Evolutionary conservation across 1,139 yeast species (phyloP).

Genomic region (Geotrichum phurueaensis): DNA sequence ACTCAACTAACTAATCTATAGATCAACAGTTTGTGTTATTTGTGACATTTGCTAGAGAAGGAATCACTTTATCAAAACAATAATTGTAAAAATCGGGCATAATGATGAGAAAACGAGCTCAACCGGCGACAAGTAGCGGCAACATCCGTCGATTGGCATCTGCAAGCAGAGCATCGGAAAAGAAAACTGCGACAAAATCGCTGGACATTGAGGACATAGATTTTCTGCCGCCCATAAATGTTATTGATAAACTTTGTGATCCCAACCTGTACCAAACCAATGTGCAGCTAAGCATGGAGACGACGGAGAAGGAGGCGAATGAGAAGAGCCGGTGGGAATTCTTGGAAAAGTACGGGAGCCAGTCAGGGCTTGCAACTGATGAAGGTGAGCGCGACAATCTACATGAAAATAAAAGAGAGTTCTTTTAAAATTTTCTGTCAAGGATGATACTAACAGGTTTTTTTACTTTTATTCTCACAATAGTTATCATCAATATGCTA

Average conservation of each 20-base stretch:
- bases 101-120: slow-evolving; percentile 10
- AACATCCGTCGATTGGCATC: not conserved
- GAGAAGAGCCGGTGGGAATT: not conserved
- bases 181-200: not conserved
- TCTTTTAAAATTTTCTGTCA: not conserved
- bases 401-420: not conserved
- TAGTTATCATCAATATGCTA: slow-evolving; percentile 1
- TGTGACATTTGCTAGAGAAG: slow-evolving; percentile 8
- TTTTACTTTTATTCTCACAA: not conserved
- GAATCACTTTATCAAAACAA: not conserved
- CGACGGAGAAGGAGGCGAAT: not conserved
- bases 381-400: not conserved
- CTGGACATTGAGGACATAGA: slow-evolving; percentile 8
- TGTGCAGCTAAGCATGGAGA: slow-evolving; percentile 7
- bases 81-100: not conserved
- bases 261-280: slow-evolving; percentile 9
- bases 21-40: slow-evolving; percentile 8
- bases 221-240: slow-evolving; percentile 9
- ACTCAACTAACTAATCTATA: not conserved
- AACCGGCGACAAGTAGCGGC: slow-evolving; percentile 1
- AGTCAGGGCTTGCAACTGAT: slow-evolving; percentile 4
- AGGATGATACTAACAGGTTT: not conserved
- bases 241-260: slow-evolving; percentile 10
- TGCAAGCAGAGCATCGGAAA: not conserved
- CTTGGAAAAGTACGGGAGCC: not conserved